Conservation (phyloP, 768 basidiomycete genomes). For the Auricularia sp. region DNA sequence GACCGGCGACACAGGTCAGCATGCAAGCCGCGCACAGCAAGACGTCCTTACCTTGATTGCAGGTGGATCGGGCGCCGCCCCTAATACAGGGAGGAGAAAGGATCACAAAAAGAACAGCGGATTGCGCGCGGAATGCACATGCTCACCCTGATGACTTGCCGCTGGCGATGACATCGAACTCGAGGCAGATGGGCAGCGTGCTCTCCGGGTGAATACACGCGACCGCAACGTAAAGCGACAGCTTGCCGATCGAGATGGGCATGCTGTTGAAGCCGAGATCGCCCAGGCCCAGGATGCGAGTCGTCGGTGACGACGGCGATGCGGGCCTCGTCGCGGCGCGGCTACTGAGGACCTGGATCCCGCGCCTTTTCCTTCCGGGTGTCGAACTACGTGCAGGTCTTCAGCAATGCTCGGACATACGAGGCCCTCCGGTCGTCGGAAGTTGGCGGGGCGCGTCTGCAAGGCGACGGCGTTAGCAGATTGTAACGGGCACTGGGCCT, state of each 20-base stretch:
- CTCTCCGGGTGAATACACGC: constrained; percentile 79
- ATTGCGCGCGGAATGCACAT: too few species aligned
- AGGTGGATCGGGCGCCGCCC: too few species aligned
- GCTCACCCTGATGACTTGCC: too few species aligned
- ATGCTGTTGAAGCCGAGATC: constrained; percentile 59
- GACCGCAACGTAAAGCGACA: constrained; percentile 82
- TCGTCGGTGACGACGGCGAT: constrained; percentile 93
- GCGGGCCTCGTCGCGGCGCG: constrained; percentile 61
- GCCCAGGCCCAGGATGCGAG: constrained; percentile 16
- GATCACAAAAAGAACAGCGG: too few species aligned
- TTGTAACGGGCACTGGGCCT: too few species aligned
- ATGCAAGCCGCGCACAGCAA: too few species aligned
- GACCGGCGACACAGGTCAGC: too few species aligned
- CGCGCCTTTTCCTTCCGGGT: constrained; percentile 76
- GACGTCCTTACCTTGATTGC: too few species aligned
- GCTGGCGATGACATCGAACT: constrained; percentile 38
- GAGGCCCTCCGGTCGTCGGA: constrained; percentile 63
- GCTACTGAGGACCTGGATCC: constrained; percentile 70
- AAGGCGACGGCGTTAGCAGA: too few species aligned
- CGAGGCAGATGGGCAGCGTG: constrained; percentile 74
- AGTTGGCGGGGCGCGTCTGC: constrained; percentile 37
- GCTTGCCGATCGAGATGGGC: constrained; percentile 87
- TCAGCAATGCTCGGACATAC: constrained; percentile 27
- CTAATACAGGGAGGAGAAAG: too few species aligned
- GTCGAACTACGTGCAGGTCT: constrained; percentile 40